Evolutionary conservation across 2,329 filamentous ascomycete species (phyloP), one percentile per base, ranked within the genome.

Genomic region (Fusarium bulbicola): DNA sequence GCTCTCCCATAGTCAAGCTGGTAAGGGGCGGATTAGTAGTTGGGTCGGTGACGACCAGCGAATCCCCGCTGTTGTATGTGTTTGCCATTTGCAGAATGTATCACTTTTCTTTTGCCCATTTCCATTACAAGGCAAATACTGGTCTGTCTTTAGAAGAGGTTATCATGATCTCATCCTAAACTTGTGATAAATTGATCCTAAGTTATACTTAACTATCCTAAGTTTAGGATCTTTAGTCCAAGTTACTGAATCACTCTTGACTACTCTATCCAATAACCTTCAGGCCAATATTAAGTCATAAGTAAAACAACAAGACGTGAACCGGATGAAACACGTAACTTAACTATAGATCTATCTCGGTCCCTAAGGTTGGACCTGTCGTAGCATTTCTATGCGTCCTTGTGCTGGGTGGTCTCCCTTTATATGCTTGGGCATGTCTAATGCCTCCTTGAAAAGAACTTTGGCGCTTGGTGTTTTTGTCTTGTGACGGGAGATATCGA

Each of bases 401-500:
- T 50, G 11, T 10, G 20, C 16, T 24, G 6, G 15, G 30, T 18
- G n/a, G 47, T 11, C n/a, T 14, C 16, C 6, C 30, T 50, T 50
- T 34, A 18, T 34, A 32, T 32, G 14, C 46, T 32, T n/a, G 20
- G 28, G 6, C 46, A 18, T 49, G 21, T 11, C 28, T 13, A 10
- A 30, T 10, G 30, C 47, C 24, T 24, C 12, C 30, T 34, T 50
- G 21, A 14, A 49, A 46, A n/a, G 28, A 5, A 16, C 28, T 2
- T 18, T 32, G 28, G 15, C 21, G 32, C 10, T 49, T n/a, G 14
- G n/a, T 49, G 28, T 32, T 30, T 4, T n/a, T 30, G 46, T 90
- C 87, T 0, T 84, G 84, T 1, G 84, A 83, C 1, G 81, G 77
- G 0, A 90, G 85, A 7, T 82, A 82, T 18, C 89, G 84, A 56